A percentile compares a stretch with the other conserved stretches of the same genome.
Conservation (phyloP, 2,329 filamentous ascomycete genomes). For the Zasmidium citrigriseum region DNA sequence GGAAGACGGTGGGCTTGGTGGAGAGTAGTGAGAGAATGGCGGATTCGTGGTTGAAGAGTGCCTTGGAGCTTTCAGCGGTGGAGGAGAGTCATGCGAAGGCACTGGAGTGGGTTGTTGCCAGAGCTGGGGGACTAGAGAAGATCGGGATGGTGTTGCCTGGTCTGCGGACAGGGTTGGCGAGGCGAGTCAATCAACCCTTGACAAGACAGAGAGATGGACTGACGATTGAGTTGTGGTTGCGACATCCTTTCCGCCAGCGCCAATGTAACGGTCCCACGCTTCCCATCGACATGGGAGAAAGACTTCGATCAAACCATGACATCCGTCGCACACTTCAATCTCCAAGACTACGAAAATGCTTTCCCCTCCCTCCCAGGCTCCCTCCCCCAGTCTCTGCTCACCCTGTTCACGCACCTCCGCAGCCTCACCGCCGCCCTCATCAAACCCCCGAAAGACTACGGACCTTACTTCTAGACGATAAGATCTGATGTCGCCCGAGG, state of each 20-base stretch:
- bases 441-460: too few species aligned
- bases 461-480: too few species aligned
- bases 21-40: neutral
- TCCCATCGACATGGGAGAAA: neutral
- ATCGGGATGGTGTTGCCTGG: neutral
- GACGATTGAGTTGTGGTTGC: neutral
- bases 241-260: neutral
- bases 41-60: neutral
- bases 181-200: neutral
- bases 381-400: too few species aligned
- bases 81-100: neutral
- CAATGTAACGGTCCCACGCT: neutral
- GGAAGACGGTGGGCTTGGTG: neutral
- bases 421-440: too few species aligned
- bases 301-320: too few species aligned
- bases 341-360: too few species aligned
- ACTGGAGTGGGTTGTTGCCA: neutral
- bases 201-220: neutral
- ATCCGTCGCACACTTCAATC: too few species aligned
- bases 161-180: neutral
- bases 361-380: too few species aligned
- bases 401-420: too few species aligned
- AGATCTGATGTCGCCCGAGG: too few species aligned
- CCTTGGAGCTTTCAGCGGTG: neutral
- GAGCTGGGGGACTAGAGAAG: neutral